These are phyloP conservation scores for Plantago ovata DNA, from an alignment of 257 asterid genomes.

Conservation along the genomic window DNA sequence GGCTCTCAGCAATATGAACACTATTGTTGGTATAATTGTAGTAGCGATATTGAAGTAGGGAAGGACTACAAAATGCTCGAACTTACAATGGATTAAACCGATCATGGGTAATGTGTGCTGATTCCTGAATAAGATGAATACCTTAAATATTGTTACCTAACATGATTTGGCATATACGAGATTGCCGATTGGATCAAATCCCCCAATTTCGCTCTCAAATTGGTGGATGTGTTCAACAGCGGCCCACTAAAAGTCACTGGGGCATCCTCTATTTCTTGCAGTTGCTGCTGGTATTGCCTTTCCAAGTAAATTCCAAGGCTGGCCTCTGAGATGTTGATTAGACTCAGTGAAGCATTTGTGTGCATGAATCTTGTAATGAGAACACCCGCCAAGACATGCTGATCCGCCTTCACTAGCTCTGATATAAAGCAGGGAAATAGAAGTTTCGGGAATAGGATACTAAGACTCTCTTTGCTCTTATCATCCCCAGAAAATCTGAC, in stretches of 20 bases:
- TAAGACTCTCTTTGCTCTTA: slow-evolving; percentile 11
- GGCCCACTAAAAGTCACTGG: slow-evolving; percentile 29
- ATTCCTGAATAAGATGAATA: too few species aligned
- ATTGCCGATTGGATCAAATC: slow-evolving; percentile 53
- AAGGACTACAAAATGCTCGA: too few species aligned
- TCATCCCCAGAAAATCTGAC: slow-evolving; percentile 22
- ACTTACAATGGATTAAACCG: too few species aligned
- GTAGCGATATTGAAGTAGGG: too few species aligned
- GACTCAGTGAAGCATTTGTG: slow-evolving; percentile 55
- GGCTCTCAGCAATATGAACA: too few species aligned
- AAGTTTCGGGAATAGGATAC: slow-evolving; percentile 40
- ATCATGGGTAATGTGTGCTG: too few species aligned
- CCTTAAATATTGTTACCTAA: slow-evolving; percentile 27
- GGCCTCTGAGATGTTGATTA: slow-evolving; percentile 66
- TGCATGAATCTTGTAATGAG: slow-evolving; percentile 67
- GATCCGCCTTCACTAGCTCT: slow-evolving; percentile 84
- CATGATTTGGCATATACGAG: slow-evolving; percentile 36
- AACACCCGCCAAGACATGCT: slow-evolving; percentile 77
- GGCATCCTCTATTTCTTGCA: slow-evolving; percentile 22
- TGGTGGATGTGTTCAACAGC: slow-evolving; percentile 36
- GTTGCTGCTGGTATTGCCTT: slow-evolving; percentile 33
- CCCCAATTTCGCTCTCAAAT: slow-evolving; percentile 43
- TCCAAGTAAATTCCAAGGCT: slow-evolving; percentile 58
- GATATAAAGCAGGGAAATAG: slow-evolving; percentile 70
- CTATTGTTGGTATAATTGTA: too few species aligned